These are phyloP conservation scores for Thalassiosira hispida DNA, from an alignment of 352 stramenopile genomes.

Conservation along the genomic window DNA sequence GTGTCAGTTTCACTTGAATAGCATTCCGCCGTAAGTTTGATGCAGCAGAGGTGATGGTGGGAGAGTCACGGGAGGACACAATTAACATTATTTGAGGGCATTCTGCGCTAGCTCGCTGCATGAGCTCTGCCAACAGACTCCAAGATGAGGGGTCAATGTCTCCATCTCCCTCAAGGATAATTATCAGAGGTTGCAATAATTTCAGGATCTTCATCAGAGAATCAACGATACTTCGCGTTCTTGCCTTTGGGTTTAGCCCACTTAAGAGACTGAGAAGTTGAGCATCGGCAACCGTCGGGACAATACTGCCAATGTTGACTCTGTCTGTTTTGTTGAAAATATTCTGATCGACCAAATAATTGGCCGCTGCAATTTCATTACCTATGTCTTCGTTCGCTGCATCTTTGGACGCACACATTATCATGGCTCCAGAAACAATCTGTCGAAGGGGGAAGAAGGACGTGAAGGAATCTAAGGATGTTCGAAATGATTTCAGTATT, in stretches of 20 bases:
- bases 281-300: slow-evolving; percentile 59
- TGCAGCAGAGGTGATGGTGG: slow-evolving; percentile 60
- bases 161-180: slow-evolving; percentile 64
- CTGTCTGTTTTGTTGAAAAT: slow-evolving; percentile 67
- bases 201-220: slow-evolving; percentile 65
- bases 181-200: slow-evolving; percentile 54
- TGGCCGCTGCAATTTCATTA: slow-evolving; percentile 50
- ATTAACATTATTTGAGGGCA: slow-evolving; percentile 63
- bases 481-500: slow-evolving; percentile 64
- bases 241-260: slow-evolving; percentile 60
- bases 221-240: slow-evolving; percentile 61
- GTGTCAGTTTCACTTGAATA: slow-evolving; percentile 56
- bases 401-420: slow-evolving; percentile 33
- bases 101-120: slow-evolving; percentile 47
- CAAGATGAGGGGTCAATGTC: slow-evolving; percentile 65
- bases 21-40: slow-evolving; percentile 49
- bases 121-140: slow-evolving; percentile 63
- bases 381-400: slow-evolving; percentile 16
- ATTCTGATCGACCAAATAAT: slow-evolving; percentile 53
- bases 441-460: slow-evolving; percentile 64
- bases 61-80: slow-evolving; percentile 56
- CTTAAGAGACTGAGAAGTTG: slow-evolving; percentile 62
- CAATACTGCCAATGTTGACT: slow-evolving; percentile 63
- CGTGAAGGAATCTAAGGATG: slow-evolving; percentile 63
- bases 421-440: slow-evolving; percentile 59